These are phyloP conservation scores for Sarocladium strictum DNA, from an alignment of 2,329 filamentous ascomycete genomes.

Conservation along the genomic window DNA sequence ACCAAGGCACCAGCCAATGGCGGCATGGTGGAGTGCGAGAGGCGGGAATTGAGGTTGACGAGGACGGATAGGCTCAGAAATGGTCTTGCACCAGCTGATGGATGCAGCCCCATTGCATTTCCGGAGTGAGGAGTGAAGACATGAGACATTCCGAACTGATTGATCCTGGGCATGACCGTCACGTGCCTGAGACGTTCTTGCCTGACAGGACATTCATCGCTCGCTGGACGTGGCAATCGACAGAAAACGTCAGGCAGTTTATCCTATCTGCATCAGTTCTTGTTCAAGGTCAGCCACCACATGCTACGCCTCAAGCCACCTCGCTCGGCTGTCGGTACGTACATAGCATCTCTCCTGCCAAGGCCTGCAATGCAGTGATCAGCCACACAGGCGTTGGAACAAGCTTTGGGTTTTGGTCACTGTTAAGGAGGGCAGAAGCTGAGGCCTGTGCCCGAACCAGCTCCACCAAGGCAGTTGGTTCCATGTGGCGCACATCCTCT, in stretches of 20 bases:
- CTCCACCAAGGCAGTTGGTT: too few relatives aligned
- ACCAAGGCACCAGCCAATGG: slow-evolving; percentile 2
- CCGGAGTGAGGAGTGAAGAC: too few relatives aligned
- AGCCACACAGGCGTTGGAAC: not conserved
- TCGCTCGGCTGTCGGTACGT: not conserved
- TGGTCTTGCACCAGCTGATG: too few relatives aligned
- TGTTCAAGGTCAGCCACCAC: too few relatives aligned
- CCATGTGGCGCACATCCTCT: too few relatives aligned
- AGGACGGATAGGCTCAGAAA: not conserved
- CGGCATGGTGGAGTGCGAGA: not conserved
- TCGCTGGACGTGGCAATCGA: too few relatives aligned
- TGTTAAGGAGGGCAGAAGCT: not conserved
- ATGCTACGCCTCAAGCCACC: not conserved
- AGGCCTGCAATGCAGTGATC: not conserved
- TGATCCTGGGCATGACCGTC: too few relatives aligned
- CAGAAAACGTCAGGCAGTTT: not conserved
- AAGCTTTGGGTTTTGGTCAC: not conserved
- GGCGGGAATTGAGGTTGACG: not conserved
- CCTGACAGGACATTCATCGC: too few relatives aligned
- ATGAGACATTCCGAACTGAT: too few relatives aligned
- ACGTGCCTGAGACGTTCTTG: too few relatives aligned
- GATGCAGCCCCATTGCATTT: too few relatives aligned
- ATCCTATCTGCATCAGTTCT: not conserved
- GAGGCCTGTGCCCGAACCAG: not conserved
- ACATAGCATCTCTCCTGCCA: not conserved